phyloP scores from a whole-genome alignment of 2,329 filamentous ascomycete genomes.

The Raffaelea arxii region DNA sequence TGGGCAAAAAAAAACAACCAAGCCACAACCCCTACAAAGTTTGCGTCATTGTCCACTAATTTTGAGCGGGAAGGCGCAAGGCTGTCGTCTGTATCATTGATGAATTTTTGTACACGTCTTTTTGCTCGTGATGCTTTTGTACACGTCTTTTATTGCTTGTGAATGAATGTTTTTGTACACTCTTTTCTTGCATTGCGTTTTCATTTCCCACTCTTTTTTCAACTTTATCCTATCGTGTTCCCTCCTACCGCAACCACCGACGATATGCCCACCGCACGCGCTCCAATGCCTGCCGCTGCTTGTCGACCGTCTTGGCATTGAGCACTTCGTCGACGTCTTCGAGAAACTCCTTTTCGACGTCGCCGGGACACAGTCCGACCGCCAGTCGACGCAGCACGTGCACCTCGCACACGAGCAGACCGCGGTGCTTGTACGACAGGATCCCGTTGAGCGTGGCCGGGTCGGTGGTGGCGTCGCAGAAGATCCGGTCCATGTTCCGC shows the following conservation, averaged over 20 bases:
- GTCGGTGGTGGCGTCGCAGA: conserved; percentile 47
- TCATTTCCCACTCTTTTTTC: background rate
- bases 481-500: conserved; percentile 77
- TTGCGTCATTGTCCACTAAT: background rate
- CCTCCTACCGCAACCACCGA: conserved; percentile 48
- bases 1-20: background rate
- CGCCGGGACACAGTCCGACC: conserved; percentile 56
- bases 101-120: too few relatives aligned
- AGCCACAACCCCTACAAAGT: background rate
- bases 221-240: background rate
- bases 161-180: too few relatives aligned
- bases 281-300: conserved; percentile 70
- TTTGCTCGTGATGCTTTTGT: too few relatives aligned
- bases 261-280: conserved; percentile 86
- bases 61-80: too few relatives aligned
- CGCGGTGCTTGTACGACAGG: conserved; percentile 86
- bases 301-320: conserved; percentile 69
- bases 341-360: conserved; percentile 73
- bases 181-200: too few relatives aligned
- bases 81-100: too few relatives aligned
- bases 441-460: conserved; percentile 60
- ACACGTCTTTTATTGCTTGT: too few relatives aligned
- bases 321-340: conserved; percentile 82
- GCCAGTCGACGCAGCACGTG: conserved; percentile 69
- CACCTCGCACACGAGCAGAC: conserved; percentile 79